Evolutionary conservation across 495 filamentous ascomycete species (phyloP).

Genomic region (Aspergillus bertholletiae): DNA sequence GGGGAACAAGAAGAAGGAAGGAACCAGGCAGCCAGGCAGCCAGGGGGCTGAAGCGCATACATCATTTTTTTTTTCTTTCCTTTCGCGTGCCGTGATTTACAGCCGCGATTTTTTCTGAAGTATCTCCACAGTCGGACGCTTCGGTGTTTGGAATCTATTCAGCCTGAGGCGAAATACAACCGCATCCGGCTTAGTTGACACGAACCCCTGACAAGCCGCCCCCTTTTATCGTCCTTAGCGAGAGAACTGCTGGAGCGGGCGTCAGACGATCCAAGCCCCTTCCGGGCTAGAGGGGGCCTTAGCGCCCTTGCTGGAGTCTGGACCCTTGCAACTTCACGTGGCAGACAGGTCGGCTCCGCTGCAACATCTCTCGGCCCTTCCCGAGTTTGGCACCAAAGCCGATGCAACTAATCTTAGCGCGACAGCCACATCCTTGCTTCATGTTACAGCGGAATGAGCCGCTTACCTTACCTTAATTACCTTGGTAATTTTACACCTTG

Average conservation of each 20-base stretch:
- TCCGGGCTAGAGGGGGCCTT: constrained; percentile 12
- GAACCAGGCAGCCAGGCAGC: constrained; percentile 24
- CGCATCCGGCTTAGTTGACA: background rate
- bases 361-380: constrained; percentile 25
- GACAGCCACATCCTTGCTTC: constrained; percentile 10
- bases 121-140: background rate
- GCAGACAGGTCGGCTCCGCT: constrained; percentile 19
- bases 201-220: background rate
- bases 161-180: background rate
- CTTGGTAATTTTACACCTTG: background rate
- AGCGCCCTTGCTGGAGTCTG: constrained; percentile 20
- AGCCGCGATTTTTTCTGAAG: background rate
- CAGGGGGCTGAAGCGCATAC: constrained; percentile 12
- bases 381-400: constrained; percentile 32
- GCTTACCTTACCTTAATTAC: background rate
- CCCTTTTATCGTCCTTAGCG: constrained; percentile 1
- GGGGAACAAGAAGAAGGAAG: constrained; percentile 14
- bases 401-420: constrained; percentile 21
- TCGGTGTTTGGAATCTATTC: background rate
- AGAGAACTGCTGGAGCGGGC: constrained; percentile 27
- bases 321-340: constrained; percentile 29
- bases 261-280: constrained; percentile 10
- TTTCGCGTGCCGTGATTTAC: background rate
- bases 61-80: background rate
- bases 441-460: constrained; percentile 3